phyloP scores from a whole-genome alignment of 495 filamentous ascomycete species.

The Xylaria telfairii region DNA sequence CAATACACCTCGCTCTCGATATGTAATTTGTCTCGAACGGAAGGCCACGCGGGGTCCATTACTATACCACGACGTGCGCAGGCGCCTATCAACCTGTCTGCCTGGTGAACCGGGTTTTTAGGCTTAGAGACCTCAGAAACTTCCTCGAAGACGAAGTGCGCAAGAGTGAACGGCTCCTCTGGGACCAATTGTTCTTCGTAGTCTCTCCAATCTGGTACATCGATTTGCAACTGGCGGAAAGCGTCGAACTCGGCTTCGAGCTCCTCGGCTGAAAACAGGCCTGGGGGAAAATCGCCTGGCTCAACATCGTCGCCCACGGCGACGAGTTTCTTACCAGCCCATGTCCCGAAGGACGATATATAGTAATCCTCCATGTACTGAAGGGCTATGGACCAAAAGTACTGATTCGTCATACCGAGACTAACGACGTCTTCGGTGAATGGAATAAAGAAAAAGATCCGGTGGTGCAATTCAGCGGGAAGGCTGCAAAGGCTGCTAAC shows the following conservation, averaged over 20 bases:
- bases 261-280: conserved; percentile 8
- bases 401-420: neutral
- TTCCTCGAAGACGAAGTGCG: neutral
- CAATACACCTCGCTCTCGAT: neutral
- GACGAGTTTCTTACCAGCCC: neutral
- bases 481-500: too few relatives aligned
- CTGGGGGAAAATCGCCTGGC: neutral
- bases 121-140: too few relatives aligned
- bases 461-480: neutral
- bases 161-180: neutral
- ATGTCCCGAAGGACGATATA: neutral
- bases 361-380: neutral
- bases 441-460: neutral
- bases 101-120: too few relatives aligned
- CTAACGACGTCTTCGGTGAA: neutral
- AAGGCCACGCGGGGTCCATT: too few relatives aligned
- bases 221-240: neutral
- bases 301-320: neutral
- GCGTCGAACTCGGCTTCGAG: too few relatives aligned
- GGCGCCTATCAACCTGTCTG: too few relatives aligned
- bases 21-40: too few relatives aligned
- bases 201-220: too few relatives aligned
- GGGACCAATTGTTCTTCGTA: too few relatives aligned
- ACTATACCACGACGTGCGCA: too few relatives aligned
- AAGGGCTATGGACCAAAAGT: neutral